A percentile compares a stretch with the other conserved stretches of the same genome.
These are phyloP conservation scores for Panaeolus cyanescens DNA, from an alignment of 768 basidiomycete genomes.

Conservation along the genomic window DNA sequence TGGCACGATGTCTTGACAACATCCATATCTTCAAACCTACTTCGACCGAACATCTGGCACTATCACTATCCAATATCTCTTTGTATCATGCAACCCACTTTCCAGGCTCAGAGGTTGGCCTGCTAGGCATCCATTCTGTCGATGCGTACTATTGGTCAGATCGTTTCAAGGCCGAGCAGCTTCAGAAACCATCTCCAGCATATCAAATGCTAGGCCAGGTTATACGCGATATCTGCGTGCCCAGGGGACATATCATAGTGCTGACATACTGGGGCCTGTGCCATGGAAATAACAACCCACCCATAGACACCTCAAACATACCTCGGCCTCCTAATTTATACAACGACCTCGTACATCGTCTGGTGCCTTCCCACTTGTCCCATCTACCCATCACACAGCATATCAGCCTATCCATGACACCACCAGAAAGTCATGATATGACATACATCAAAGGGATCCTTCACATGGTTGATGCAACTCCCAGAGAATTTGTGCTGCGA, in stretches of 20 bases:
- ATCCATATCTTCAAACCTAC: conserved; percentile 72
- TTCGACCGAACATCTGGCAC: conserved; percentile 70
- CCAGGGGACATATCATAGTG: conserved; percentile 47
- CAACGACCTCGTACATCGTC: neutral
- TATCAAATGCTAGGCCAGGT: conserved; percentile 39
- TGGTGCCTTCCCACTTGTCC: neutral
- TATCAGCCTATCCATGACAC: neutral
- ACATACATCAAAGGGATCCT: neutral
- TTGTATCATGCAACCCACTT: conserved; percentile 50
- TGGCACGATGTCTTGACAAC: conserved; percentile 41
- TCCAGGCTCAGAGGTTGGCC: conserved; percentile 55
- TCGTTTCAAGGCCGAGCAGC: conserved; percentile 61
- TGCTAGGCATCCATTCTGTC: conserved; percentile 76
- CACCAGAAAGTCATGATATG: no score
- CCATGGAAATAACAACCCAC: neutral
- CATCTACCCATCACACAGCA: neutral
- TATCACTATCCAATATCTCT: conserved; percentile 60
- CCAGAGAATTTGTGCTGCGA: neutral
- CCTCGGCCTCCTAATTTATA: neutral
- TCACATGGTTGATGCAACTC: neutral
- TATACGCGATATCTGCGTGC: conserved; percentile 49
- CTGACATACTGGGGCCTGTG: conserved; percentile 66
- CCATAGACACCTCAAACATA: neutral
- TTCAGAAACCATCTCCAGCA: conserved; percentile 17
- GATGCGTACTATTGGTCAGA: conserved; percentile 81